A percentile compares a stretch with the other conserved stretches of the same genome.
Evolutionary conservation across 2,329 filamentous ascomycete species (phyloP).

Genomic region (Alternaria sp.): DNA sequence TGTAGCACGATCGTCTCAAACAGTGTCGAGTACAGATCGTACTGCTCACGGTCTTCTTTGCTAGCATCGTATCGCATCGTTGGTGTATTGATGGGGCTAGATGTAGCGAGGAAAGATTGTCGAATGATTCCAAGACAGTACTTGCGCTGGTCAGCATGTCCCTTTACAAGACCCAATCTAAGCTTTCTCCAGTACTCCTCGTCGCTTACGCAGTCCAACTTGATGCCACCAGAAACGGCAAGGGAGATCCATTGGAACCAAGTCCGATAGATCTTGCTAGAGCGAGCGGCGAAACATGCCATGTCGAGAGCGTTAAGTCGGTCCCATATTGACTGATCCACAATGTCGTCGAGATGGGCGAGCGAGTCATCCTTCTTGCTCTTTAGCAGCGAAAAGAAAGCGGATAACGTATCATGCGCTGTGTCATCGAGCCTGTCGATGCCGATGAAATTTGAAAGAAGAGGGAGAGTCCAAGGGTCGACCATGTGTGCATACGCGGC

Average conservation of each 20-base stretch:
- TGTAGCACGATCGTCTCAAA: slow-evolving; percentile 61
- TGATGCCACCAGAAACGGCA: slow-evolving; percentile 22
- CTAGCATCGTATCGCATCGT: slow-evolving; percentile 35
- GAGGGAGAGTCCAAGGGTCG: slow-evolving; percentile 18
- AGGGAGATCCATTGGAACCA: slow-evolving; percentile 51
- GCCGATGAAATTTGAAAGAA: slow-evolving; percentile 34
- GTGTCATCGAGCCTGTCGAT: slow-evolving; percentile 29
- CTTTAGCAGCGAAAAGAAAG: slow-evolving; percentile 32
- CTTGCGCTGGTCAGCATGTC: slow-evolving; percentile 58
- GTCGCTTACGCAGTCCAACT: slow-evolving; percentile 34
- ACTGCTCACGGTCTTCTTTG: slow-evolving; percentile 42
- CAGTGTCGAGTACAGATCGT: slow-evolving; percentile 55
- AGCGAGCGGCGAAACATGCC: slow-evolving; percentile 27
- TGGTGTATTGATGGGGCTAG: slow-evolving; percentile 34
- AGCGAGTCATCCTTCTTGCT: not conserved
- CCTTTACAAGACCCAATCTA: slow-evolving; percentile 50
- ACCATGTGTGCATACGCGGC: slow-evolving; percentile 30
- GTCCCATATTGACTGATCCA: slow-evolving; percentile 38
- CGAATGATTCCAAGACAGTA: slow-evolving; percentile 57
- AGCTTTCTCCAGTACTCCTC: slow-evolving; percentile 54
- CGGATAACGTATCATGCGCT: slow-evolving; percentile 40
- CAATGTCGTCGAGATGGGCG: slow-evolving; percentile 5
- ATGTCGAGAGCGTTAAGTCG: slow-evolving; percentile 29
- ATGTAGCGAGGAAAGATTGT: slow-evolving; percentile 49
- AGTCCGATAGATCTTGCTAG: slow-evolving; percentile 39